Conservation (phyloP, 2,329 filamentous ascomycete genomes). For the Penicillium sp. region DNA sequence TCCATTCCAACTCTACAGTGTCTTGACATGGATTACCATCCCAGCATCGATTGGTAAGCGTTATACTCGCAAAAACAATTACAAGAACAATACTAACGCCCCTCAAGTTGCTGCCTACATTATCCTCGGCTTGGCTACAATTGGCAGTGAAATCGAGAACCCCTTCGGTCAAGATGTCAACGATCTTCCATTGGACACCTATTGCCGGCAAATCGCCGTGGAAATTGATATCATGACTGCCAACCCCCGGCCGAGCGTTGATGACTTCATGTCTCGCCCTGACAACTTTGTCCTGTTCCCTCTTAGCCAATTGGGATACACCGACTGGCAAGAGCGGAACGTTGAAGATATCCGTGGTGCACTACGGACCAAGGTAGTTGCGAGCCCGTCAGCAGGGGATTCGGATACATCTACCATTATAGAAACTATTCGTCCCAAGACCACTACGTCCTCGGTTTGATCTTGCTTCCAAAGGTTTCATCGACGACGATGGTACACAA, state of each 20-base stretch:
- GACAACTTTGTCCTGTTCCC: constrained; percentile 42
- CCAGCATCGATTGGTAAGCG: constrained; percentile 63
- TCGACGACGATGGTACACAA: too few relatives aligned
- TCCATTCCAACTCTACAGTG: constrained; percentile 71
- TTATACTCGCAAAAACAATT: neutral
- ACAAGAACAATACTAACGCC: neutral
- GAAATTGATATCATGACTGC: constrained; percentile 74
- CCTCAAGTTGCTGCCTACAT: constrained; percentile 66
- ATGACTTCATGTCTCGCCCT: constrained; percentile 48
- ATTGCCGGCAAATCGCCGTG: constrained; percentile 69
- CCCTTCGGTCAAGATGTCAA: constrained; percentile 83
- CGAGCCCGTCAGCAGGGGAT: constrained; percentile 9
- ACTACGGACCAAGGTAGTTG: constrained; percentile 38
- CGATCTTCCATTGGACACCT: constrained; percentile 72
- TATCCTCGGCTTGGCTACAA: constrained; percentile 72
- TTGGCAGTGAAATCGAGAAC: constrained; percentile 80
- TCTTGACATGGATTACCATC: constrained; percentile 71
- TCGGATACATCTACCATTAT: constrained; percentile 28
- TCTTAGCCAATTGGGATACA: constrained; percentile 47
- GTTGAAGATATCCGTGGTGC: constrained; percentile 49
- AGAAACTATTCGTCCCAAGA: constrained; percentile 15
- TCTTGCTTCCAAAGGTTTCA: neutral
- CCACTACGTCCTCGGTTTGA: constrained; percentile 5
- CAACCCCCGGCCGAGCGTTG: constrained; percentile 51
- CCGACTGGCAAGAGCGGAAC: constrained; percentile 50